Evolutionary conservation across 805 yeast species (phyloP).

Genomic region (Myxozyma neglecta): DNA sequence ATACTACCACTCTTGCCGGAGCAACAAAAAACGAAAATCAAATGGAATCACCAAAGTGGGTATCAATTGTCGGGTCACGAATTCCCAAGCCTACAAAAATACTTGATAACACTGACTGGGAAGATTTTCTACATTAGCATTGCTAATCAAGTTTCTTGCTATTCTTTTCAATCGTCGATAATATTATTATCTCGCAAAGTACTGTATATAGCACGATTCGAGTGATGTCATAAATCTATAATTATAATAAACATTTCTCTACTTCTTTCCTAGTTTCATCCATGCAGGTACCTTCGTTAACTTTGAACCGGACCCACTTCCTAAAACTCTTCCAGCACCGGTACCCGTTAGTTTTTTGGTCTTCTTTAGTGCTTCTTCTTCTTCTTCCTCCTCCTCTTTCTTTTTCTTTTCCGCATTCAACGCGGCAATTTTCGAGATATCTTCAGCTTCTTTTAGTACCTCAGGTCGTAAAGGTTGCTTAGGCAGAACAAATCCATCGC

Average conservation of each 20-base stretch:
- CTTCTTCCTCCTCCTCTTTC: constrained; percentile 10
- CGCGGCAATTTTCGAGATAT: constrained; percentile 18
- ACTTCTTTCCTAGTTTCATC: constrained; percentile 25
- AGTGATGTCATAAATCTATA: not conserved
- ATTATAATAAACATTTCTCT: not conserved
- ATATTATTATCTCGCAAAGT: not conserved
- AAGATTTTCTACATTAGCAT: not conserved
- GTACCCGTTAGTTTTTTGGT: constrained; percentile 6
- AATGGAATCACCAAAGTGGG: not conserved
- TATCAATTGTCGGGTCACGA: not conserved
- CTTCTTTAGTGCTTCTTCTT: constrained; percentile 11
- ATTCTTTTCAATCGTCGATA: not conserved
- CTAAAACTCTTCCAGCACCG: constrained; percentile 11
- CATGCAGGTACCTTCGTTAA: constrained; percentile 27
- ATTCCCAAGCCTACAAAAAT: not conserved
- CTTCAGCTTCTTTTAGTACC: constrained; percentile 22
- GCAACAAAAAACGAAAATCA: not conserved
- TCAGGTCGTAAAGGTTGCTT: constrained; percentile 21
- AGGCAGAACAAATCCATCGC: constrained; percentile 15
- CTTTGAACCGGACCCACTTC: constrained; percentile 6
- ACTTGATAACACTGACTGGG: not conserved
- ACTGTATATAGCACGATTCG: not conserved
- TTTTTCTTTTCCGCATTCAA: constrained; percentile 12
- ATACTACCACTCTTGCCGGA: not conserved
- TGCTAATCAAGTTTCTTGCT: not conserved